phyloP scores from a whole-genome alignment of 2,329 filamentous ascomycete genomes.

The Leptographium radiaticola region DNA sequence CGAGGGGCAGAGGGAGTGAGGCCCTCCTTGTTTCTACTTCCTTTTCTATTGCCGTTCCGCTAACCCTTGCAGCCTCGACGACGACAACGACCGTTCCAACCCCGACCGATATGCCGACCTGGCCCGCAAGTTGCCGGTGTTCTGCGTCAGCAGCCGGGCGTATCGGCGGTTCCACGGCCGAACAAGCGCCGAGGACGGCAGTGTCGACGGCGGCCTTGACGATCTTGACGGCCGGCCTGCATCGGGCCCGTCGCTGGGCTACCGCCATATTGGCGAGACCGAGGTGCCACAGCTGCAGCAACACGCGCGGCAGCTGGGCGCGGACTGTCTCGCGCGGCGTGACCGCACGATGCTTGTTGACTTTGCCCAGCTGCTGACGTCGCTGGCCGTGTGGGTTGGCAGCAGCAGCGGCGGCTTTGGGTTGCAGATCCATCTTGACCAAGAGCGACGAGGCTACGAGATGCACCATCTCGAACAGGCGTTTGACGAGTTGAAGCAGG shows the following conservation, averaged over 20 bases:
- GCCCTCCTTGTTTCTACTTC: neutral
- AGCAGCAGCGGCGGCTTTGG: constrained; percentile 1
- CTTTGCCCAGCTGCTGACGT: constrained; percentile 16
- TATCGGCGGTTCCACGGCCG: constrained; percentile 50
- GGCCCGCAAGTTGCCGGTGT: constrained; percentile 43
- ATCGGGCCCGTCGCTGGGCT: constrained; percentile 30
- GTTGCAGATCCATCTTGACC: neutral
- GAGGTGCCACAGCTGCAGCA: constrained; percentile 44
- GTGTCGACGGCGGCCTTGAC: neutral
- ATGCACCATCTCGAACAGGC: constrained; percentile 3
- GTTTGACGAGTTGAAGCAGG: constrained; percentile 1
- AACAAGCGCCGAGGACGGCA: constrained; percentile 32
- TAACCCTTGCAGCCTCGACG: constrained; percentile 28
- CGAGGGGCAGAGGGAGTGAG: constrained; percentile 40
- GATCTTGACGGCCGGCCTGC: neutral
- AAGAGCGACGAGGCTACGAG: constrained; percentile 3
- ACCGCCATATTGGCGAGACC: constrained; percentile 37
- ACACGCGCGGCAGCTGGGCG: constrained; percentile 46
- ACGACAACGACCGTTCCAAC: constrained; percentile 26
- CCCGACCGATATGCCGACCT: constrained; percentile 47
- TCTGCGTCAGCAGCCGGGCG: constrained; percentile 48
- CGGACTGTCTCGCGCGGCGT: constrained; percentile 12
- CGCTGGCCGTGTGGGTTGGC: constrained; percentile 4
- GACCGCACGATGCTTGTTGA: constrained; percentile 37
- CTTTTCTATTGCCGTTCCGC: neutral